Percentiles rank a stretch among this genome's conserved stretches.
These are phyloP conservation scores for Botrytis porri DNA, from an alignment of 2,329 filamentous ascomycete species.

Conservation along the genomic window DNA sequence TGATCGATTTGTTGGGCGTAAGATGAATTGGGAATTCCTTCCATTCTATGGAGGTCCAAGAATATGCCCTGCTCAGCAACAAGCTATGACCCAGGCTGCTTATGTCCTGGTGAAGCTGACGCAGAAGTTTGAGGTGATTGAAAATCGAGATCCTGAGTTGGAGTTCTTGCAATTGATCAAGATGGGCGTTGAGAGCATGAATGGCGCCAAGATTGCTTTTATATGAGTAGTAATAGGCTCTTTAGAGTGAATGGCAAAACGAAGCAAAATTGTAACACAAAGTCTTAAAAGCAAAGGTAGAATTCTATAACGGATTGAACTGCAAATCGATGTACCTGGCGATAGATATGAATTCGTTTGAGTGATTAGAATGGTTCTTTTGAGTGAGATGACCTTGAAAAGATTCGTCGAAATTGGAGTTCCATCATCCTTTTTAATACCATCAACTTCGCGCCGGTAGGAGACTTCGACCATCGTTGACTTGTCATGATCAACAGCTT, in stretches of 20 bases:
- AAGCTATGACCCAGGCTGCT: conserved; percentile 17
- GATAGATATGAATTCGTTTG: background rate
- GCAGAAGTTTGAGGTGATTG: conserved; percentile 9
- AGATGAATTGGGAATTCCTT: conserved; percentile 67
- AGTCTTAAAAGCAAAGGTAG: background rate
- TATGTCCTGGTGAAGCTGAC: conserved; percentile 20
- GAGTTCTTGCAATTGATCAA: conserved; percentile 15
- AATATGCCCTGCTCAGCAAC: conserved; percentile 45
- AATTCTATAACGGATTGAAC: background rate
- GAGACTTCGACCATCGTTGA: background rate
- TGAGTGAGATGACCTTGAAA: background rate
- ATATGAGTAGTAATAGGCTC: background rate
- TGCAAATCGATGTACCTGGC: background rate
- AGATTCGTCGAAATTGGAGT: background rate
- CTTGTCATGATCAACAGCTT: background rate
- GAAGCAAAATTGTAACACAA: background rate
- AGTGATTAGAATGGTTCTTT: background rate
- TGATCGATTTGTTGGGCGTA: conserved; percentile 67
- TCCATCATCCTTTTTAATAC: too few relatives aligned
- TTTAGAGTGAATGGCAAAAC: background rate
- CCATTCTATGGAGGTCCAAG: conserved; percentile 69
- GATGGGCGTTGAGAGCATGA: conserved; percentile 8
- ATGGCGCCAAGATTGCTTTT: background rate
- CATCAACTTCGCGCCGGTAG: background rate
- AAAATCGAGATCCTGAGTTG: conserved; percentile 19